A percentile compares a stretch with the other conserved stretches of the same genome.
These are phyloP conservation scores for Skeletonema menzelii DNA, from an alignment of 108 stramenopile genomes.

Conservation along the genomic window DNA sequence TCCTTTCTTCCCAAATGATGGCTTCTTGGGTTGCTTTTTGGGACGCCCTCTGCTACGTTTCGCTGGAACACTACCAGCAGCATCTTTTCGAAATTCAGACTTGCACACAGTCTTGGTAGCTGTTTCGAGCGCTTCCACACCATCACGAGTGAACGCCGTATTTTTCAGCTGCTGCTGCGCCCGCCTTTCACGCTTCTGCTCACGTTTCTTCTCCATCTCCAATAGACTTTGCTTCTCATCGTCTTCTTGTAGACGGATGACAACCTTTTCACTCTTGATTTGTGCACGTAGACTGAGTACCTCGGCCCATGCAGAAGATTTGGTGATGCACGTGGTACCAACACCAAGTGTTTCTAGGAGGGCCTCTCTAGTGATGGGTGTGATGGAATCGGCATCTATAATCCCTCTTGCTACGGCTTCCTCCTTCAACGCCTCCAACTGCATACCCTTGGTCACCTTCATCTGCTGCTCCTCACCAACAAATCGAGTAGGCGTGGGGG, in stretches of 20 bases:
- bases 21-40: not conserved
- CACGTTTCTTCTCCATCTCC: not conserved
- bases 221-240: not conserved
- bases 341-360: not conserved
- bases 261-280: constrained; percentile 1
- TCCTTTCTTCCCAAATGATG: not conserved
- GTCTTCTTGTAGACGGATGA: not conserved
- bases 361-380: not conserved
- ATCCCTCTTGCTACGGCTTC: not conserved
- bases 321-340: not conserved
- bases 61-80: not conserved
- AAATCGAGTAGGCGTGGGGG: not conserved
- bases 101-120: not conserved
- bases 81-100: not conserved
- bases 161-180: not conserved
- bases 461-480: not conserved
- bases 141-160: not conserved
- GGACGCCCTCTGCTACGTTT: not conserved
- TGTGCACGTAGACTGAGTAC: not conserved
- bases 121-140: not conserved
- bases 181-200: not conserved
- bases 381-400: not conserved
- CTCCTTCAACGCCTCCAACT: not conserved
- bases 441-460: not conserved
- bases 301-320: not conserved